Conservation (phyloP, 2,329 filamentous ascomycete genomes). For the Didymella glomerata region DNA sequence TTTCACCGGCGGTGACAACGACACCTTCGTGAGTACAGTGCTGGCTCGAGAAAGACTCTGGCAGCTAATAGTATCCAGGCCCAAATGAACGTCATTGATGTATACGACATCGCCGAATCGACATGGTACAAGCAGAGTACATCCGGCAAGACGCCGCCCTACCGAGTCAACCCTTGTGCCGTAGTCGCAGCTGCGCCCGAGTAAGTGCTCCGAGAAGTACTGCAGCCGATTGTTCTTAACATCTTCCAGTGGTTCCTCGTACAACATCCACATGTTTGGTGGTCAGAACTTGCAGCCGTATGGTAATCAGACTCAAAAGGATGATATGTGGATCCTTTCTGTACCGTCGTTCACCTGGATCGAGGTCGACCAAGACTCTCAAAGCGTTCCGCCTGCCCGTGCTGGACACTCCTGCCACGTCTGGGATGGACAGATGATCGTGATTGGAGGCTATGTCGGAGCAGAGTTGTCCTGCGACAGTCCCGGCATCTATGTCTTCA, state of each 20-base stretch:
- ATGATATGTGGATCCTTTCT: constrained; percentile 81
- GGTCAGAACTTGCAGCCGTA: constrained; percentile 76
- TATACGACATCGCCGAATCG: constrained; percentile 77
- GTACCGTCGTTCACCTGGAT: constrained; percentile 85
- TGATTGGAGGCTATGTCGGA: constrained; percentile 75
- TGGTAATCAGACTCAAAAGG: constrained; percentile 66
- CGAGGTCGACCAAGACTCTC: constrained; percentile 62
- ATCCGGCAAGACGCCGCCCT: constrained; percentile 65
- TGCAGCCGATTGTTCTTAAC: constrained; percentile 13
- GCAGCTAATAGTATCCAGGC: constrained; percentile 52
- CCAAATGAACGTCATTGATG: constrained; percentile 76
- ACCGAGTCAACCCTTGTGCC: constrained; percentile 72
- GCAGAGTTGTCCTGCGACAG: constrained; percentile 69
- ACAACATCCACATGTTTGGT: constrained; percentile 81
- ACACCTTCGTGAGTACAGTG: constrained; percentile 65
- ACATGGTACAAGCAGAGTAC: constrained; percentile 80
- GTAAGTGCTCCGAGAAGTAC: constrained; percentile 32
- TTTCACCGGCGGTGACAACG: constrained; percentile 75
- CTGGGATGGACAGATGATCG: constrained; percentile 83
- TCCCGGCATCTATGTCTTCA: constrained; percentile 78
- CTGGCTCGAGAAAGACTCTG: background rate
- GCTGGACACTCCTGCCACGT: constrained; percentile 79
- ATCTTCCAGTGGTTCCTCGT: constrained; percentile 66
- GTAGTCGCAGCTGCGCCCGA: constrained; percentile 77
- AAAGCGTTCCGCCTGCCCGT: constrained; percentile 64